phyloP scores from a whole-genome alignment of 306 rosid genomes.

The Quercus cerris region DNA sequence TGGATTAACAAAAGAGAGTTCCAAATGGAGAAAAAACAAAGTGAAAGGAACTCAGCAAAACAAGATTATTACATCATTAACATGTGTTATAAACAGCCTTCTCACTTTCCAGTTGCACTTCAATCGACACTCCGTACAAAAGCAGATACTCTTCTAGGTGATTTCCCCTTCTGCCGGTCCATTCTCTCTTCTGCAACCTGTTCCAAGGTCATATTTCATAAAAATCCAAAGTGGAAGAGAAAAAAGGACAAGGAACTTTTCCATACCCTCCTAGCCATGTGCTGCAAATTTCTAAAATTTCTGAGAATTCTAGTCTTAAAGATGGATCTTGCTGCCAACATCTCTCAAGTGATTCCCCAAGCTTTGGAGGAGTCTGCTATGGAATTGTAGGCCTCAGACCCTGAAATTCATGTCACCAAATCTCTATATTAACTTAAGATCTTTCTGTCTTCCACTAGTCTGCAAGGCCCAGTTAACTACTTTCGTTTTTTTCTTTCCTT shows the following conservation, averaged over 20 bases:
- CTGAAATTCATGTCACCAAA: slow-evolving; percentile 44
- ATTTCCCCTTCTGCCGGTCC: slow-evolving; percentile 29
- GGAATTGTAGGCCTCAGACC: slow-evolving; percentile 75
- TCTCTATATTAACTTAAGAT: neutral
- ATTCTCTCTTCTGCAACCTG: slow-evolving; percentile 33
- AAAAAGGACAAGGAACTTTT: neutral
- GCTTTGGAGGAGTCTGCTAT: slow-evolving; percentile 47
- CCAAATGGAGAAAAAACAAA: neutral
- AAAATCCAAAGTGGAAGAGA: neutral
- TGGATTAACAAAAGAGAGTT: no score
- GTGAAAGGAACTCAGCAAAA: neutral
- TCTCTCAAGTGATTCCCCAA: slow-evolving; percentile 54
- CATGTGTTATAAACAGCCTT: neutral
- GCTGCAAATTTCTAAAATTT: slow-evolving; percentile 47
- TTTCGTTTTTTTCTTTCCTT: neutral
- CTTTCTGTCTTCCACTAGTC: neutral
- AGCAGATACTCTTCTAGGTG: slow-evolving; percentile 17
- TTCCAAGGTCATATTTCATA: neutral
- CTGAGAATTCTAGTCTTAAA: slow-evolving; percentile 71
- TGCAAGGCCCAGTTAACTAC: neutral
- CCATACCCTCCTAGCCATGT: slow-evolving; percentile 37
- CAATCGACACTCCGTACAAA: slow-evolving; percentile 2
- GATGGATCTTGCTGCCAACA: slow-evolving; percentile 78
- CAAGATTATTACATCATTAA: neutral
- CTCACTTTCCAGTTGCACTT: neutral